Conservation (phyloP, 495 filamentous ascomycete species). For the Penicillium crystallinum region DNA sequence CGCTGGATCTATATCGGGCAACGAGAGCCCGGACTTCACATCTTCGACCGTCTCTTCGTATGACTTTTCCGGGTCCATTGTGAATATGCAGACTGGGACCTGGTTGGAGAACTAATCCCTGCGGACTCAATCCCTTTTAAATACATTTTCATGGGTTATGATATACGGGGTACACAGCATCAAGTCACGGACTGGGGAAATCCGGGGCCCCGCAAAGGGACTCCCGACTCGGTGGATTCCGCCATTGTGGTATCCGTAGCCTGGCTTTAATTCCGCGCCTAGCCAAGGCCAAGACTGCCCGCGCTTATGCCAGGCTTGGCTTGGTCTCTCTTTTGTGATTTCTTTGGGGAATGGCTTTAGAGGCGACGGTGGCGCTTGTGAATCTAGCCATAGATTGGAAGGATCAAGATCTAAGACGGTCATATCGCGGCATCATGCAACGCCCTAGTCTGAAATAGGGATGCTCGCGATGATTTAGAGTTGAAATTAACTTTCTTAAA, state of each 20-base stretch:
- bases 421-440: not conserved
- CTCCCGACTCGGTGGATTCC: not conserved
- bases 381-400: not conserved
- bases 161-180: too few relatives aligned
- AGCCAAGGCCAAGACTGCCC: not conserved
- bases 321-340: not conserved
- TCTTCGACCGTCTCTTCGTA: slow-evolving; percentile 11
- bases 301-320: too few relatives aligned
- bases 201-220: slow-evolving; percentile 4
- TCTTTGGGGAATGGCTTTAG: not conserved
- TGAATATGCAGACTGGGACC: not conserved
- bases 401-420: not conserved
- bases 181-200: not conserved
- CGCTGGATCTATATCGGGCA: slow-evolving; percentile 12
- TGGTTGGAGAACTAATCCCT: not conserved
- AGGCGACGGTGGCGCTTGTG: not conserved
- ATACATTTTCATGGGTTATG: too few relatives aligned
- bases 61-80: slow-evolving; percentile 13
- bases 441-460: not conserved
- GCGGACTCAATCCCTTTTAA: not conserved
- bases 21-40: slow-evolving; percentile 5
- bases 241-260: not conserved
- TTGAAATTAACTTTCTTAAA: not conserved
- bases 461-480: not conserved
- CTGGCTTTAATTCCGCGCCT: not conserved